Evolutionary conservation across 495 filamentous ascomycete species (phyloP).

Genomic region (Sporormia fimetaria): DNA sequence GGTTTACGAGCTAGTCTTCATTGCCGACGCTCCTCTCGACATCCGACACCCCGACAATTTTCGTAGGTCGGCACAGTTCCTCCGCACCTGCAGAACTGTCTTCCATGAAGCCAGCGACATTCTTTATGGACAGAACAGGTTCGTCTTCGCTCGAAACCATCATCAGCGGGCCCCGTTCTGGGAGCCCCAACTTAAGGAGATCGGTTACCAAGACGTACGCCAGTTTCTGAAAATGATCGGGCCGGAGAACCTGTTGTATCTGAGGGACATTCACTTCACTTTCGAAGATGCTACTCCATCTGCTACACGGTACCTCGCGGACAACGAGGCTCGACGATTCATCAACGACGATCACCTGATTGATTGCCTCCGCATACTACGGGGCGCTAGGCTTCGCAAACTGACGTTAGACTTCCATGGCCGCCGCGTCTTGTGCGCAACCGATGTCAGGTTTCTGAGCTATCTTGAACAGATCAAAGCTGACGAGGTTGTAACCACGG

Average conservation of each 20-base stretch:
- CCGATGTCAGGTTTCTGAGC: slow-evolving; percentile 25
- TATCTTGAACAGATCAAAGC: slow-evolving; percentile 25
- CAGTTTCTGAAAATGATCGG: slow-evolving; percentile 29
- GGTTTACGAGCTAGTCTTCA: slow-evolving; percentile 30
- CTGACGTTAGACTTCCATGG: slow-evolving; percentile 25
- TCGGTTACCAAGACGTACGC: slow-evolving; percentile 29
- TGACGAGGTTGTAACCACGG: slow-evolving; percentile 20
- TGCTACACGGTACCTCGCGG: slow-evolving; percentile 19
- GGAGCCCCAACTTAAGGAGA: slow-evolving; percentile 19
- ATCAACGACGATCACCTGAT: slow-evolving; percentile 30
- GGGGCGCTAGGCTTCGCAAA: slow-evolving; percentile 21
- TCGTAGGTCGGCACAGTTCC: slow-evolving; percentile 27
- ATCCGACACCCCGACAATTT: slow-evolving; percentile 26
- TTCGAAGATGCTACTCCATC: slow-evolving; percentile 27
- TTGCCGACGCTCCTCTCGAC: slow-evolving; percentile 12
- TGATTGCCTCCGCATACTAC: slow-evolving; percentile 23
- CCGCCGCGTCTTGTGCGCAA: slow-evolving; percentile 12
- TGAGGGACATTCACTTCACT: slow-evolving; percentile 22
- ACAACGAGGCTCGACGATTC: slow-evolving; percentile 27
- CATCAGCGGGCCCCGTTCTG: slow-evolving; percentile 17
- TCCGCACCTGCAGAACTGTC: slow-evolving; percentile 30
- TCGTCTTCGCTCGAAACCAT: slow-evolving; percentile 26
- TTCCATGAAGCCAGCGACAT: slow-evolving; percentile 29
- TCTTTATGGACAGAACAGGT: slow-evolving; percentile 33
- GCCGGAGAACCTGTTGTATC: slow-evolving; percentile 18